These are phyloP conservation scores for Tetragonia tetragonoides DNA, from an alignment of 148 eudicot species.

Conservation along the genomic window DNA sequence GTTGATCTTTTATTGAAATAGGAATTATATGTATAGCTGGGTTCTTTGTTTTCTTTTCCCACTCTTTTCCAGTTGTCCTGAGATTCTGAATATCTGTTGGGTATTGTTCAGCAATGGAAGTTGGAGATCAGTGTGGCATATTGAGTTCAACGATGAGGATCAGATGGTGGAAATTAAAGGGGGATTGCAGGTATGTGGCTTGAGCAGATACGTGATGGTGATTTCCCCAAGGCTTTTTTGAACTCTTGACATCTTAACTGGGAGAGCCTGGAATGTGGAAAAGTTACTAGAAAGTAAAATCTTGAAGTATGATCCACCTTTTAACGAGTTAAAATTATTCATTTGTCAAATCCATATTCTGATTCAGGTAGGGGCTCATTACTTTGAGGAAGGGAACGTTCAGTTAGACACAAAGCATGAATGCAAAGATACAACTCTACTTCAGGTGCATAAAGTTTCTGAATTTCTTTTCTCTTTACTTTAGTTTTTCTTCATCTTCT, in stretches of 20 bases:
- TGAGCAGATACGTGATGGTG: background rate
- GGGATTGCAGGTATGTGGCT: constrained; percentile 60
- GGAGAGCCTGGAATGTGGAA: background rate
- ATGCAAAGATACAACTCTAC: constrained; percentile 79
- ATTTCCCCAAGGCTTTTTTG: background rate
- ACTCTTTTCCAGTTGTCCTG: background rate
- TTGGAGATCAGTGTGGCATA: constrained; percentile 90
- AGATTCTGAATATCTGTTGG: constrained; percentile 14
- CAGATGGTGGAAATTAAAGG: constrained; percentile 83
- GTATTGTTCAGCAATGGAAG: constrained; percentile 75
- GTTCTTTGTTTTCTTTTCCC: background rate
- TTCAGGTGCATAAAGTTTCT: constrained; percentile 52
- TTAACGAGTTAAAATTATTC: background rate
- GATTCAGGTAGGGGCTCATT: constrained; percentile 85
- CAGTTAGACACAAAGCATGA: constrained; percentile 94
- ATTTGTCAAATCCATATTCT: constrained; percentile 1
- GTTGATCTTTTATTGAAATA: constrained; percentile 4
- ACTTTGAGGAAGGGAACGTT: constrained; percentile 98
- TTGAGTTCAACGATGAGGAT: constrained; percentile 76
- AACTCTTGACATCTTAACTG: background rate
- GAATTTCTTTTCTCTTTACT: background rate
- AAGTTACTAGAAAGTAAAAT: background rate
- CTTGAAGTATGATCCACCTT: background rate
- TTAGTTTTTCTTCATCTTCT: background rate
- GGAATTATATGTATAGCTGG: background rate